Evolutionary conservation across 208 protist genomes (phyloP), one percentile per base, ranked within the genome.

Genomic region (Blastocrithidia nonstop): DNA sequence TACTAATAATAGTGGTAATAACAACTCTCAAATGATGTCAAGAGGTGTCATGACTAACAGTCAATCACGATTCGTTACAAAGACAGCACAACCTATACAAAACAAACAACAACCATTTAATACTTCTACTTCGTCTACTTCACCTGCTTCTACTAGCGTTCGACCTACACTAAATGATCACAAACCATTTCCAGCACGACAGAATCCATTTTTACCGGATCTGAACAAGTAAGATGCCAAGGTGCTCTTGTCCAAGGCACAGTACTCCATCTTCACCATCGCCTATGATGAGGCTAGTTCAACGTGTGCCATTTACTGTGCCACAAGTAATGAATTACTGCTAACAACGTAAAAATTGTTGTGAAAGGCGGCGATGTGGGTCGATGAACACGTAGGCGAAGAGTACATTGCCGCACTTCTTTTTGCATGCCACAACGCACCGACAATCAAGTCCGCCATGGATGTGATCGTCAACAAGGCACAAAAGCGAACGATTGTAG

Each of bases 381-480:
- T 92, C 52, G 83, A 92, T 20, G 72, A 78, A 35, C 64, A 64
- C 31, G 66, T 92, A 35, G 61, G 60, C n/a, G 75, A 86, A 7
- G 70, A 86, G 8, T 87, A 72, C 67, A 84, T 92, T 40, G 83
- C 83, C 13, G 77, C 76, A 26, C 62, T 92, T 13, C 17, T 92
- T 4, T 92, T 92, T 45, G 58, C 61, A 22, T 61, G 58, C 44
- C 78, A 88, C 37, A 46, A 57, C 25, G 64, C 53, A 4, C n/a
- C 33, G 0, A 32, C 50, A 2, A 43, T 92, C 7, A 78, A 67
- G 58, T 47, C 66, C 6, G 68, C 65, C 4, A 50, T 64, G 4
- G 27, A 44, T 20, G 25, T 62, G 4, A 25, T 88, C 0, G 65
- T 54, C 24, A 61, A 67, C 27, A 92, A 92, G 51, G 59, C 65